Conservation (phyloP, 192 early-diverging fungal genomes). For the Jimgerdemannia flammicorona region DNA sequence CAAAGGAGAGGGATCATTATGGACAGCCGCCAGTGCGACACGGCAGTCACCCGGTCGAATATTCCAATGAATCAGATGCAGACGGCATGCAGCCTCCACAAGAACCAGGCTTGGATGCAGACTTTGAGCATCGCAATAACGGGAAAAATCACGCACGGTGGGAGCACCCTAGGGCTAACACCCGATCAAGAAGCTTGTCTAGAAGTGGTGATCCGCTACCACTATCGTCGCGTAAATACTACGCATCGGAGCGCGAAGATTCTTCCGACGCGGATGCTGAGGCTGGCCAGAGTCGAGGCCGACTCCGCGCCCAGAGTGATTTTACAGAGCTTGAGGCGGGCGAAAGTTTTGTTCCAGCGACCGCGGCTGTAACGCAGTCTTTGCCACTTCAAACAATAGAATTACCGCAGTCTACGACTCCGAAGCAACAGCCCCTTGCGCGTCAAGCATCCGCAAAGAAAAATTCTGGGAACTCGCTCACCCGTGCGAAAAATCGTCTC, state of each 20-base stretch:
- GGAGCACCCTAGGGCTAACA: neutral
- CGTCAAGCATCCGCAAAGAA: neutral
- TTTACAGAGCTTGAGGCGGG: neutral
- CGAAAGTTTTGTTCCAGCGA: neutral
- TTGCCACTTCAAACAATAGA: neutral
- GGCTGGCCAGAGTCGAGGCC: neutral
- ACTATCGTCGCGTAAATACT: neutral
- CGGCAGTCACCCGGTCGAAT: neutral
- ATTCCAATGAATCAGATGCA: neutral
- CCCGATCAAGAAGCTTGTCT: neutral
- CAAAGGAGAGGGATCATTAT: neutral
- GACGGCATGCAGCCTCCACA: neutral
- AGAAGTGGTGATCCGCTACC: neutral
- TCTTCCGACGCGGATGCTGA: neutral
- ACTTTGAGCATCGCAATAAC: neutral
- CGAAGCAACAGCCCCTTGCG: neutral
- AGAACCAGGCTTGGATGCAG: too few species aligned
- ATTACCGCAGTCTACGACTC: neutral
- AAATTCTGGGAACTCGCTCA: neutral
- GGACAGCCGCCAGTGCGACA: neutral
- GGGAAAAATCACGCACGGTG: neutral
- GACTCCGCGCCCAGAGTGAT: neutral
- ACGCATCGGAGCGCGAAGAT: neutral
- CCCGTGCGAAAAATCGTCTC: neutral
- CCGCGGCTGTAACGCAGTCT: neutral